Evolutionary conservation across 495 filamentous ascomycete species (phyloP).

Genomic region (Hyaloscypha variabilis): DNA sequence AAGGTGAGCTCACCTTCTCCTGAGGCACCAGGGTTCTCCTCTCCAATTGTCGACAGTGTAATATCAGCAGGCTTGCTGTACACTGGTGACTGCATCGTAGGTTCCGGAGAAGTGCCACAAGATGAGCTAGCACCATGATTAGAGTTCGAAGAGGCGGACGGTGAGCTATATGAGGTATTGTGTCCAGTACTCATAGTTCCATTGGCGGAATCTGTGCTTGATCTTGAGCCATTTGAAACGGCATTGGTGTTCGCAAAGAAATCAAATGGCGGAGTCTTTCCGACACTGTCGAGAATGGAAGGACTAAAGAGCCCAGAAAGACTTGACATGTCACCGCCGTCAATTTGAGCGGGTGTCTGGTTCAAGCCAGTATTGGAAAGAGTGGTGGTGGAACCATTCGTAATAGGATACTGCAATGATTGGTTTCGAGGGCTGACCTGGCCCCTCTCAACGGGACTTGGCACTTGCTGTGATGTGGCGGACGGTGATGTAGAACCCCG

Average conservation of each 20-base stretch:
- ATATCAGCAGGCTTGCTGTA: conserved; percentile 65
- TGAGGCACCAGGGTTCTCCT: conserved; percentile 46
- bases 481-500: conserved; percentile 26
- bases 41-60: conserved; percentile 56
- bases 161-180: conserved; percentile 50
- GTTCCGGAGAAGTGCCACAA: conserved; percentile 66
- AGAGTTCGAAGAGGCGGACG: conserved; percentile 63
- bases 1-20: conserved; percentile 48
- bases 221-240: conserved; percentile 38
- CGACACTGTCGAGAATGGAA: conserved; percentile 43
- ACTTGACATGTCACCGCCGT: conserved; percentile 30
- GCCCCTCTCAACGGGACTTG: conserved; percentile 23
- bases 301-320: conserved; percentile 49
- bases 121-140: conserved; percentile 70
- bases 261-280: conserved; percentile 37
- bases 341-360: conserved; percentile 21
- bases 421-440: conserved; percentile 30
- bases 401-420: conserved; percentile 19
- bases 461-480: conserved; percentile 2
- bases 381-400: conserved; percentile 1
- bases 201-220: conserved; percentile 61
- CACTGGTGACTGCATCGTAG: conserved; percentile 54
- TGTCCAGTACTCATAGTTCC: conserved; percentile 43
- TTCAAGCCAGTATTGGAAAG: conserved; percentile 12
- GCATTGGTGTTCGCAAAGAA: conserved; percentile 25